These are phyloP conservation scores for Phanerochaete carnosa DNA, from an alignment of 768 basidiomycete genomes.

Conservation along the genomic window DNA sequence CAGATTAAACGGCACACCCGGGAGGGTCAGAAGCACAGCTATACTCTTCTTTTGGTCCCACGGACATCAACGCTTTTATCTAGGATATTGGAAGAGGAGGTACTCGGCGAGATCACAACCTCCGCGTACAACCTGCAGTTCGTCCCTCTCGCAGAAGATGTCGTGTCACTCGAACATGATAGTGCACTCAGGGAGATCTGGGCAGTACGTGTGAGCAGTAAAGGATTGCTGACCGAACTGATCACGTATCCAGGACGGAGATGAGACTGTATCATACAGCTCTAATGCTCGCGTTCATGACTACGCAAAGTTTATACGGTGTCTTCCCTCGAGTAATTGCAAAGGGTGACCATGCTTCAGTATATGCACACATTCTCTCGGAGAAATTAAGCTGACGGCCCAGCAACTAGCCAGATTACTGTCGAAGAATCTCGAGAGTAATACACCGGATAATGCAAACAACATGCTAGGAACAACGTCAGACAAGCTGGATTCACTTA, in stretches of 20 bases:
- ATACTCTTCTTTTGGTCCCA: constrained; percentile 86
- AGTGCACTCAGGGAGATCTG: constrained; percentile 85
- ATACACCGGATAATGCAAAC: constrained; percentile 34
- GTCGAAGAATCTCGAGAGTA: constrained; percentile 51
- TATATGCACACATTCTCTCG: constrained; percentile 28
- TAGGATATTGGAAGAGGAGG: constrained; percentile 89
- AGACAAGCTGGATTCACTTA: constrained; percentile 76
- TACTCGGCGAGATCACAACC: constrained; percentile 89
- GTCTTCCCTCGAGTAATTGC: constrained; percentile 88
- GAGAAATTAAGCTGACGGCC: background rate
- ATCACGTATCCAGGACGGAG: constrained; percentile 68
- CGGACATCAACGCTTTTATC: constrained; percentile 82
- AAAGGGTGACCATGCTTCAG: constrained; percentile 87
- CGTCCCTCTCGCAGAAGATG: constrained; percentile 90
- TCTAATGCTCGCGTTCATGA: constrained; percentile 82
- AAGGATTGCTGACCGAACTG: background rate
- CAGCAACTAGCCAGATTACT: constrained; percentile 79
- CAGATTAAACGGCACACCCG: constrained; percentile 83
- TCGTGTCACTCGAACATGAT: constrained; percentile 87
- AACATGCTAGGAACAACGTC: constrained; percentile 40
- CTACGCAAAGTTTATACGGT: constrained; percentile 83
- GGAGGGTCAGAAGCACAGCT: constrained; percentile 74
- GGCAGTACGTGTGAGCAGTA: constrained; percentile 65
- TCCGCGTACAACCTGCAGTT: constrained; percentile 89
- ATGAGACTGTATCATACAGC: constrained; percentile 86